Evolutionary conservation across 2,329 filamentous ascomycete genomes (phyloP).

Genomic region (Pseudogymnoascus sp.): DNA sequence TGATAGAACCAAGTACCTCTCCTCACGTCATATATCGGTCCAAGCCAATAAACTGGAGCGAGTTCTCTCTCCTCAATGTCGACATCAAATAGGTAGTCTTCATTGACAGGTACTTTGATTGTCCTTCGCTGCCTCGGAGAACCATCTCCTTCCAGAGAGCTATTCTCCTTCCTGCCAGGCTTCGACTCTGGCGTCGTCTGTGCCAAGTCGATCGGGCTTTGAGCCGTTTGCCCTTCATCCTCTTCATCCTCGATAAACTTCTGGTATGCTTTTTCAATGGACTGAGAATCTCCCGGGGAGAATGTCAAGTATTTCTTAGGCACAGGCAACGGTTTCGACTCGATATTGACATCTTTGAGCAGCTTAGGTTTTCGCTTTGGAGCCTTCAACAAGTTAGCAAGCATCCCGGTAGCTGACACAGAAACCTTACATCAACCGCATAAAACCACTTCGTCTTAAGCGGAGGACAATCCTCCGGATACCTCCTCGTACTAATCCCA

Average conservation of each 20-base stretch:
- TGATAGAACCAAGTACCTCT: conserved; percentile 80
- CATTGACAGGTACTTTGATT: conserved; percentile 66
- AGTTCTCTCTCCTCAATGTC: conserved; percentile 77
- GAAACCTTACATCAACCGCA: conserved; percentile 65
- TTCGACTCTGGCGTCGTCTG: not conserved
- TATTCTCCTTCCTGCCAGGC: conserved; percentile 9
- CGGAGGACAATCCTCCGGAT: conserved; percentile 75
- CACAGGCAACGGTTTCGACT: conserved; percentile 48
- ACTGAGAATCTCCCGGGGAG: conserved; percentile 65
- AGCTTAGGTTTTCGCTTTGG: conserved; percentile 77
- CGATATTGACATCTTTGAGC: conserved; percentile 34
- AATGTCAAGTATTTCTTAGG: conserved; percentile 87
- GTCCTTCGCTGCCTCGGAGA: not conserved
- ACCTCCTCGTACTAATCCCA: conserved; percentile 55
- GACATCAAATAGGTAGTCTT: conserved; percentile 92
- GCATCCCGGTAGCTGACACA: not conserved
- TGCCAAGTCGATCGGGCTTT: not conserved
- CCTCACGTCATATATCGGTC: conserved; percentile 74
- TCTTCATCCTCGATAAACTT: conserved; percentile 54
- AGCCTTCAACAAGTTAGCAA: conserved; percentile 32
- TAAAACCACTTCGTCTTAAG: conserved; percentile 85
- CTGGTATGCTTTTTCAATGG: conserved; percentile 76
- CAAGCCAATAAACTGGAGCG: conserved; percentile 81
- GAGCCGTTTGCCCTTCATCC: conserved; percentile 8
- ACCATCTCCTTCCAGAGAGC: conserved; percentile 10